Evolutionary conservation across 257 asterid genomes (phyloP), one percentile per base, ranked within the genome.

Genomic region (Misopates orontium): DNA sequence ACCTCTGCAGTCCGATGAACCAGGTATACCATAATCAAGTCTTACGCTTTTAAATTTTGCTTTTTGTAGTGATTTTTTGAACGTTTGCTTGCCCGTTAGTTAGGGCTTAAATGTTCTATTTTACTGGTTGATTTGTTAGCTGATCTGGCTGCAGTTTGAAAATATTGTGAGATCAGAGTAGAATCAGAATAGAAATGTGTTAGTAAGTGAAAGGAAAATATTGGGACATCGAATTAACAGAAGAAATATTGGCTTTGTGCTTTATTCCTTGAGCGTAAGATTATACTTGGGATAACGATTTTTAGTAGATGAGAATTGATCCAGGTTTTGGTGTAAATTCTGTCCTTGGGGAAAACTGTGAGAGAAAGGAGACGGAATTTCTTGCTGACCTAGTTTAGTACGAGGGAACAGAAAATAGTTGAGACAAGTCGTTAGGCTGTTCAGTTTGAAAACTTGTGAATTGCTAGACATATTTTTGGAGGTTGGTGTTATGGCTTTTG

Each of bases 1-100:
- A 40, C 85, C 89, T 56, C 21, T 69, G 39, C 71, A 78, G 36
- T 70, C 85, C 61, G 85, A 76, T 71, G 79, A 80, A 71, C 82
- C 79, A 80, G 96, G 97, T 87, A 79, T 67, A 58, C 61, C 59
- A 55, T n/a, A n/a, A n/a, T 54, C 62, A 41, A 13, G 21, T 44
- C 25, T 55, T 56, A 53, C 11, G 14, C 18, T n/a, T 16, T 23
- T 4, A 40, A 18, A n/a, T 13, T 32, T 56, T 74, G 13, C 40
- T 75, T 12, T 14, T 17, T 25, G 15, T 1, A 2, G 13, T 25
- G 31, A 12, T 22, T 61, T n/a, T n/a, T 58, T 54, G 49, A 44
- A 23, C n/a, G 57, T 25, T 28, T 28, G 36, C 4, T 2, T 28
- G 36, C 36, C 36, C 3, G 7, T 28, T 28, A 28, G 7, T 28